Evolutionary conservation across 768 basidiomycete genomes (phyloP).

Genomic region (Artomyces pyxidatus): DNA sequence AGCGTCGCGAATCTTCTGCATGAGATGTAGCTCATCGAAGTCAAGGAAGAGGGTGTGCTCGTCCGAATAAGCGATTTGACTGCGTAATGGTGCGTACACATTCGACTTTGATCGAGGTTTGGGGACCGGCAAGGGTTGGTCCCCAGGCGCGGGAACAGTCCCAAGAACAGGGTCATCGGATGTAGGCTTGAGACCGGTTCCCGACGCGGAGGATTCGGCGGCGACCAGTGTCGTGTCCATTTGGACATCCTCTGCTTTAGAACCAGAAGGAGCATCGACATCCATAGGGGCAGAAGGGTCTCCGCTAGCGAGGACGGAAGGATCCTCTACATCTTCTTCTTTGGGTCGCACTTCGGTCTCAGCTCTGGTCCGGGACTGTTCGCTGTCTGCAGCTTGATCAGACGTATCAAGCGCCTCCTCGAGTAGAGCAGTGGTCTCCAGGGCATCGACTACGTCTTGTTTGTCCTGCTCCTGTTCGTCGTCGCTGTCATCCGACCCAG

Average conservation of each 20-base stretch:
- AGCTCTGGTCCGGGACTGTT: constrained; percentile 27
- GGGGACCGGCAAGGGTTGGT: constrained; percentile 1
- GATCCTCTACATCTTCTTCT: constrained; percentile 51
- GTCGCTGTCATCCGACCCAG: constrained; percentile 39
- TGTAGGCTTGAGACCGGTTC: constrained; percentile 8
- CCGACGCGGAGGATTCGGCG: not conserved
- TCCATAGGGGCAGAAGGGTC: constrained; percentile 26
- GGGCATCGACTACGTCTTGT: constrained; percentile 46
- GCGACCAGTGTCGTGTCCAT: not conserved
- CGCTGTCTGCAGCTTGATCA: constrained; percentile 28
- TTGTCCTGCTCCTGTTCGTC: constrained; percentile 51
- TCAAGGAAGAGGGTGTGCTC: constrained; percentile 45
- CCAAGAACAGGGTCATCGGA: constrained; percentile 11
- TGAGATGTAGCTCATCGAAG: constrained; percentile 36
- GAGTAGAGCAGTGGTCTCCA: constrained; percentile 46
- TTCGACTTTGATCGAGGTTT: constrained; percentile 24
- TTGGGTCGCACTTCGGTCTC: constrained; percentile 32
- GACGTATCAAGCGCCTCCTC: constrained; percentile 48
- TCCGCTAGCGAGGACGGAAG: constrained; percentile 29
- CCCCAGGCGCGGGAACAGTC: not conserved
- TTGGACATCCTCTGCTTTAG: not conserved
- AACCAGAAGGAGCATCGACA: constrained; percentile 27
- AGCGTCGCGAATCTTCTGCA: constrained; percentile 7
- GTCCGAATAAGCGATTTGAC: constrained; percentile 42
- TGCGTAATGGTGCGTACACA: constrained; percentile 50